Conservation (phyloP, 371 early-diverging fungal species). For the Lichtheimia hyalospora region DNA sequence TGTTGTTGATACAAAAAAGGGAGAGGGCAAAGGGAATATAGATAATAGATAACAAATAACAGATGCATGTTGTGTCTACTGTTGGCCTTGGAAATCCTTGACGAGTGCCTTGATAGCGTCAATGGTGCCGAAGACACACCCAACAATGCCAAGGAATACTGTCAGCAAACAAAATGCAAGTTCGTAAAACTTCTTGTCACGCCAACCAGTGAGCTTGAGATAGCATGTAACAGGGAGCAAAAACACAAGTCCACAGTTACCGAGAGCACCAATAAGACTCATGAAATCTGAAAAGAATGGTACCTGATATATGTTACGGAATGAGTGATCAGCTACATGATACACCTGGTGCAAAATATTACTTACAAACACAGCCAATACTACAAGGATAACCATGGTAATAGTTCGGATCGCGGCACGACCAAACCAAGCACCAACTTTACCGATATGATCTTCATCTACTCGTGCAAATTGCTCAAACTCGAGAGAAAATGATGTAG, state of each 20-base stretch:
- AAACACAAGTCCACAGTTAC: conserved; percentile 71
- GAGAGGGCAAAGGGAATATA: background rate
- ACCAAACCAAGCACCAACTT: conserved; percentile 49
- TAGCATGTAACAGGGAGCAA: conserved; percentile 70
- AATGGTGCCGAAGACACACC: conserved; percentile 64
- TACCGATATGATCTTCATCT: conserved; percentile 37
- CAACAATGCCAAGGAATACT: conserved; percentile 57
- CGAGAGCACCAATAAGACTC: conserved; percentile 73
- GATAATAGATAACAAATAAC: background rate
- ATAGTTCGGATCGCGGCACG: conserved; percentile 52
- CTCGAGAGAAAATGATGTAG: conserved; percentile 82
- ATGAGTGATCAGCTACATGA: too few relatives aligned
- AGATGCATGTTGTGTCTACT: background rate
- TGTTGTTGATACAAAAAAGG: background rate
- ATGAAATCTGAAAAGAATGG: conserved; percentile 77
- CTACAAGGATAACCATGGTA: conserved; percentile 47
- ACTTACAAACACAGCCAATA: conserved; percentile 54
- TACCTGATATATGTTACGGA: background rate
- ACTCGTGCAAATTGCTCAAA: conserved; percentile 56
- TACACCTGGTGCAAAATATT: too few relatives aligned
- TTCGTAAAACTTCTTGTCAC: conserved; percentile 42
- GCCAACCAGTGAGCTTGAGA: conserved; percentile 57
- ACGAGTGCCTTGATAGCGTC: conserved; percentile 46
- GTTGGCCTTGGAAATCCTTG: conserved; percentile 5
- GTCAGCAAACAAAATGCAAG: conserved; percentile 56